Conservation (phyloP, 2,329 filamentous ascomycete species). For the Fusarium mundagurra region DNA sequence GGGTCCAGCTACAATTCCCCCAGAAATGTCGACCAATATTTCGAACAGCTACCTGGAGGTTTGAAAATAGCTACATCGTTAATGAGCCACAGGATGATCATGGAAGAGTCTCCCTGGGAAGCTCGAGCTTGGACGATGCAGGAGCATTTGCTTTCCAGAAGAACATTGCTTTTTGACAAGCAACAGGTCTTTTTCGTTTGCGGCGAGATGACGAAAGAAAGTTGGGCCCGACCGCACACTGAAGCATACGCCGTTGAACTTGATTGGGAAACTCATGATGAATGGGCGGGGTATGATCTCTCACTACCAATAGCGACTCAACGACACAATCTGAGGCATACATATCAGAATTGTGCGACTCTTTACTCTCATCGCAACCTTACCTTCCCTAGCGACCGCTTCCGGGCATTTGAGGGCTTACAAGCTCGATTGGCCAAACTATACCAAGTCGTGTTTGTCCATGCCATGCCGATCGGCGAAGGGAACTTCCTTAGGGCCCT, state of each 20-base stretch:
- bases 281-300: background rate
- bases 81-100: background rate
- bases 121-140: background rate
- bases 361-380: background rate
- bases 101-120: background rate
- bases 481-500: background rate
- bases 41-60: background rate
- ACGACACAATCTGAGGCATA: no score
- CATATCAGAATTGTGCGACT: no score
- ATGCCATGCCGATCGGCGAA: background rate
- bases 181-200: background rate
- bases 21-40: background rate
- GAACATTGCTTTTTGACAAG: background rate
- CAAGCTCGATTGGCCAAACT: background rate
- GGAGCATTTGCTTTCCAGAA: background rate
- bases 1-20: background rate
- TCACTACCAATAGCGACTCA: background rate
- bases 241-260: rapidly evolving
- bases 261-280: rapidly evolving
- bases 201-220: background rate
- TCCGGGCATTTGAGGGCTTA: background rate
- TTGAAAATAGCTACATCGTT: rapidly evolving
- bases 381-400: background rate
- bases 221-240: background rate
- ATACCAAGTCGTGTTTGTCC: background rate